Percentiles rank a stretch among this genome's conserved stretches.
Evolutionary conservation across 352 stramenopile species (phyloP).

Genomic region (Globisporangium nodosum): DNA sequence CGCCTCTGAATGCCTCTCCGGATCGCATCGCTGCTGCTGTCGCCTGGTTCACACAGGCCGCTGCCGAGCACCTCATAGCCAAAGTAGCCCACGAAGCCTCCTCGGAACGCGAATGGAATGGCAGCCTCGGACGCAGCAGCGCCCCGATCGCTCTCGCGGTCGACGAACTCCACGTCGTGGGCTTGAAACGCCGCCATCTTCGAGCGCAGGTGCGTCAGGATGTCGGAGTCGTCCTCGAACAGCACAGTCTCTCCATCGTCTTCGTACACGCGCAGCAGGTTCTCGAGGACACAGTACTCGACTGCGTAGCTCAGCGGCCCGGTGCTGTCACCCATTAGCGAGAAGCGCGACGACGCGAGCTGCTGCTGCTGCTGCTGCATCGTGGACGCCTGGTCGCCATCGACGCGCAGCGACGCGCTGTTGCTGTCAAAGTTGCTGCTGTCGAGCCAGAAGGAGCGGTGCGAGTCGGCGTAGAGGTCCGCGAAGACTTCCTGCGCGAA

Average conservation of each 20-base stretch:
- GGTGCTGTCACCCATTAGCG: conserved; percentile 66
- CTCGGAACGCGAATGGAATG: conserved; percentile 73
- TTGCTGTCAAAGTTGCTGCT: conserved; percentile 57
- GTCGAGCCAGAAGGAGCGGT: conserved; percentile 73
- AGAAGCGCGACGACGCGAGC: conserved; percentile 34
- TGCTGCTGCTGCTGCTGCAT: not conserved
- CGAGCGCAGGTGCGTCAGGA: conserved; percentile 36
- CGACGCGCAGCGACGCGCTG: too few relatives aligned
- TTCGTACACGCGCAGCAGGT: conserved; percentile 34
- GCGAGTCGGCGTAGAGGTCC: conserved; percentile 36
- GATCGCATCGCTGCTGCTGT: conserved; percentile 21
- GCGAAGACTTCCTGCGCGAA: conserved; percentile 61
- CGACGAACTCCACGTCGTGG: conserved; percentile 25
- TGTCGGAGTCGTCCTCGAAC: conserved; percentile 20
- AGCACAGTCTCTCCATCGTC: conserved; percentile 6
- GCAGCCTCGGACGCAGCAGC: not conserved
- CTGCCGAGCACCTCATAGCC: conserved; percentile 77
- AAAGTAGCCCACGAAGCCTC: conserved; percentile 87
- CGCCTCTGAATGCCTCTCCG: conserved; percentile 21
- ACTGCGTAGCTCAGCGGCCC: conserved; percentile 59
- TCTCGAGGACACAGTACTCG: conserved; percentile 58
- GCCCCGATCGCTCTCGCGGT: conserved; percentile 3
- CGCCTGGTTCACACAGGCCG: conserved; percentile 11
- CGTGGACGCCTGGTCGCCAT: too few relatives aligned
- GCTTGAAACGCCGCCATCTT: conserved; percentile 26